Percentiles rank a stretch among this genome's conserved stretches.
These are phyloP conservation scores for Fusarium sp. DNA, from an alignment of 2,329 filamentous ascomycete species.

Conservation along the genomic window DNA sequence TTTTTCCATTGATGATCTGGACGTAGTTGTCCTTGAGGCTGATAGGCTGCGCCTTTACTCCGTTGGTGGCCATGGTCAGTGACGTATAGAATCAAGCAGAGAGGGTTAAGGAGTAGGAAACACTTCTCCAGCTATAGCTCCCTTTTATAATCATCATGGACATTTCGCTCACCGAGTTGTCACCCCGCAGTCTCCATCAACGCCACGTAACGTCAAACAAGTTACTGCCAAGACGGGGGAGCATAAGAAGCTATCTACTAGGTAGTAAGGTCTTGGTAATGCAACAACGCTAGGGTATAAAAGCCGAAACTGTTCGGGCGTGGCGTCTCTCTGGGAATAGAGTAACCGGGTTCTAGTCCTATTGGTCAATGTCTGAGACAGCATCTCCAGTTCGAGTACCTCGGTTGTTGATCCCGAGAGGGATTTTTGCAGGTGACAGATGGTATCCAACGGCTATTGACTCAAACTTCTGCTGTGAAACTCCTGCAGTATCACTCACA, in stretches of 20 bases:
- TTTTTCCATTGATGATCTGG: constrained; percentile 43
- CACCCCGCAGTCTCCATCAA: constrained; percentile 21
- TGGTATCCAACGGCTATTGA: too few relatives aligned
- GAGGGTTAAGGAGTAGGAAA: neutral
- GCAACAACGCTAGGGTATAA: neutral
- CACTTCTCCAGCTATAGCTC: too few relatives aligned
- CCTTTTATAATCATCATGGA: constrained; percentile 3
- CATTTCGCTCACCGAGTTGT: neutral
- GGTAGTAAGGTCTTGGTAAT: neutral
- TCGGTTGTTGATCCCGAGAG: too few relatives aligned
- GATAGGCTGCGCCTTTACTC: constrained; percentile 13
- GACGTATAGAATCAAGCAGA: neutral
- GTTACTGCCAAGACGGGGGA: constrained; percentile 9
- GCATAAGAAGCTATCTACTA: constrained; percentile 1
- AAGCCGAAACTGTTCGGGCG: constrained; percentile 12
- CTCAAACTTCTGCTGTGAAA: too few relatives aligned
- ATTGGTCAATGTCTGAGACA: constrained; percentile 1
- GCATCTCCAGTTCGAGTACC: neutral
- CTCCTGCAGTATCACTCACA: too few relatives aligned
- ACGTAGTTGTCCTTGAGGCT: constrained; percentile 33
- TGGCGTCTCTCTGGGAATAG: neutral
- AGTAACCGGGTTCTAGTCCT: neutral
- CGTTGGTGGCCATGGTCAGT: constrained; percentile 25
- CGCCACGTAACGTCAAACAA: constrained; percentile 12
- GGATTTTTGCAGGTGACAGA: too few relatives aligned